Conservation (phyloP, 495 filamentous ascomycete species). For the Chlorociboria aeruginascens region DNA sequence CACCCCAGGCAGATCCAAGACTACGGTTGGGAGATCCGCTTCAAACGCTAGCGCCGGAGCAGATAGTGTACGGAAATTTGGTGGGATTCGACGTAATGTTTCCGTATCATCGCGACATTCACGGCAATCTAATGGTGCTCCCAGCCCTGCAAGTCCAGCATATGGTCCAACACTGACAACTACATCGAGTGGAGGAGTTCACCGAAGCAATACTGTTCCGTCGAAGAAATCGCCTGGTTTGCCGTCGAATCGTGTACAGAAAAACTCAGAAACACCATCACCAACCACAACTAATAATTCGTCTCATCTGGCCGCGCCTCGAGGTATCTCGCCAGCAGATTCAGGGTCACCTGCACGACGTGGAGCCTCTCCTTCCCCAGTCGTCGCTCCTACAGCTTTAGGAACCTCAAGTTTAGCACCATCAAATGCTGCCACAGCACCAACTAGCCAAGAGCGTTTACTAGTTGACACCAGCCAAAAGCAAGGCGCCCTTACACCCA, state of each 20-base stretch:
- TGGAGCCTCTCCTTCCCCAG: constrained; percentile 3
- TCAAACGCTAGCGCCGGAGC: constrained; percentile 81
- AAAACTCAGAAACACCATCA: constrained; percentile 15
- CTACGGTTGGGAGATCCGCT: constrained; percentile 56
- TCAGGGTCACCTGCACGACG: neutral
- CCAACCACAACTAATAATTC: constrained; percentile 7
- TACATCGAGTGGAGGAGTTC: constrained; percentile 50
- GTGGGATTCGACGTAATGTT: constrained; percentile 70
- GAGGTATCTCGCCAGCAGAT: constrained; percentile 10
- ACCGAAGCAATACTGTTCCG: constrained; percentile 90
- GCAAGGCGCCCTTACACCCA: constrained; percentile 43
- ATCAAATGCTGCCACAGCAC: constrained; percentile 16
- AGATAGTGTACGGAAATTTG: constrained; percentile 72
- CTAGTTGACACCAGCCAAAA: constrained; percentile 26
- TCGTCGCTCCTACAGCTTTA: neutral
- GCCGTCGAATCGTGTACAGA: constrained; percentile 27
- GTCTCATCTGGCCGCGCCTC: constrained; percentile 28
- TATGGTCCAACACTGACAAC: constrained; percentile 27
- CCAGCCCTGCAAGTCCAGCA: constrained; percentile 61
- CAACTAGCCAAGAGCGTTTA: constrained; percentile 38
- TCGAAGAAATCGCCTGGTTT: constrained; percentile 77
- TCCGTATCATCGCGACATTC: constrained; percentile 62
- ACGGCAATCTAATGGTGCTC: constrained; percentile 52
- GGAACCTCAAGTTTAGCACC: constrained; percentile 1
- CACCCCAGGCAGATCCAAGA: constrained; percentile 24